Evolutionary conservation across 2,329 filamentous ascomycete genomes (phyloP), one percentile per base, ranked within the genome.

Genomic region (Sclerotinia minor): DNA sequence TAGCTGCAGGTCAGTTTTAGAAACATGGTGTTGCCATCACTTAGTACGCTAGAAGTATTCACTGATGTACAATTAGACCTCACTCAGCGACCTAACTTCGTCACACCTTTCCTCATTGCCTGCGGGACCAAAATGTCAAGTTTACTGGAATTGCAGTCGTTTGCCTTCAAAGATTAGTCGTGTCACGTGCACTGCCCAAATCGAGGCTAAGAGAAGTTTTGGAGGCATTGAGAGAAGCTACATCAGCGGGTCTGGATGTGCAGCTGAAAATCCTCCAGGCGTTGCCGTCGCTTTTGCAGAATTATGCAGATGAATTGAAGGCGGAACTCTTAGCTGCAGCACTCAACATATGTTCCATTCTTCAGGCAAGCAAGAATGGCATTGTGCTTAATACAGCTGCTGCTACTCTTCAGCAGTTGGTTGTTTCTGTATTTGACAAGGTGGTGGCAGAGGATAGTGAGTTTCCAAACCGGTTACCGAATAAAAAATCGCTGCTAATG

Each of bases 181-280:
- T 96, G 67, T 89, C 91, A 64, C 87, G 88, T 73, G 93, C 91
- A 9, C 82, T 99, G 53, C 91, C 95, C 0, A 86, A 88, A 71
- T 87, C 90, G 65, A 89, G 92, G 72, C 81, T 99, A 66, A 90
- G 89, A 76, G 93, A 97, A 77, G 90, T 97, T 19, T 84, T 99
- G 3, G 91, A 96, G 75, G 93, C 94, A 9, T 84, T 99, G 73
- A 90, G 90, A 77, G 92, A 97, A 77, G 94, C 92, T 60, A 90
- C 92, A 72, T 93, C 83, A 78, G 90, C 92, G 76, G 83, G 87
- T 19, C 80, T 97, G 69, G 95, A 99, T 80, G 91, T 97, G 3
- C 95, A 99, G 77, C 86, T 99, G 72, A 98, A 98, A 79, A 95
- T 98, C 64, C 82, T 99, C 19, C 95, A 99, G 78, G 92, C 93